Evolutionary conservation across 1,139 yeast species (phyloP).

Genomic region (Pichia sp.): DNA sequence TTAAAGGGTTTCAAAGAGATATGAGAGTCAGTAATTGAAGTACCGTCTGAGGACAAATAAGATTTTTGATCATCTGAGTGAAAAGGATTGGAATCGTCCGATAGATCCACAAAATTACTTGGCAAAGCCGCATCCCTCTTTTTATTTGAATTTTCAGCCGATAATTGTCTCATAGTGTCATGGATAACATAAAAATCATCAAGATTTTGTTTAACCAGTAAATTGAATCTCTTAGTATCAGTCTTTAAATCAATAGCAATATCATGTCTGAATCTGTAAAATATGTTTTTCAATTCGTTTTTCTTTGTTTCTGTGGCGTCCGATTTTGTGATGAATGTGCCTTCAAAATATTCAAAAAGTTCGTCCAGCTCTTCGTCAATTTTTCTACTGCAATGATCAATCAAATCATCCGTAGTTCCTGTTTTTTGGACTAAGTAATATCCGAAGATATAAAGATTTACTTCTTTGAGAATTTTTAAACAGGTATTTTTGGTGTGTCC

Average conservation of each 20-base stretch:
- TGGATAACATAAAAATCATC: slow-evolving; percentile 22
- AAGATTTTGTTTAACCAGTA: slow-evolving; percentile 18
- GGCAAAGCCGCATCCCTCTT: neutral
- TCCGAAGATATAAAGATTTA: slow-evolving; percentile 21
- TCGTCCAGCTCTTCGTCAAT: slow-evolving; percentile 13
- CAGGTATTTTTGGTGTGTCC: slow-evolving; percentile 17
- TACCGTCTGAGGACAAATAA: neutral
- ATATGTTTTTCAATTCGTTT: slow-evolving; percentile 7
- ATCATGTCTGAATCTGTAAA: slow-evolving; percentile 13
- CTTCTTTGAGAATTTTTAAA: slow-evolving; percentile 16
- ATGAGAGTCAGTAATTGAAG: slow-evolving; percentile 1
- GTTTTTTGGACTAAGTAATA: slow-evolving; percentile 18
- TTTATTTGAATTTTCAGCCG: too few relatives aligned
- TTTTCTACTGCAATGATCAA: slow-evolving; percentile 13
- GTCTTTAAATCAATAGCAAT: slow-evolving; percentile 16
- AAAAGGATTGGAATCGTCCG: neutral
- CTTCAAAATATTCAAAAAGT: slow-evolving; percentile 12
- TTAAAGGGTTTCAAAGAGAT: neutral
- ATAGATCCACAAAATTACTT: neutral
- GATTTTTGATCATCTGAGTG: neutral
- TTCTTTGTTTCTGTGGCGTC: slow-evolving; percentile 6
- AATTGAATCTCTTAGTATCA: slow-evolving; percentile 18
- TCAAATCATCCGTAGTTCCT: neutral
- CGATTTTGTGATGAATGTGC: slow-evolving; percentile 3
- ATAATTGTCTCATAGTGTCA: slow-evolving; percentile 14